Evolutionary conservation across 345 rosid species (phyloP).

Genomic region (Brassica cretica): DNA sequence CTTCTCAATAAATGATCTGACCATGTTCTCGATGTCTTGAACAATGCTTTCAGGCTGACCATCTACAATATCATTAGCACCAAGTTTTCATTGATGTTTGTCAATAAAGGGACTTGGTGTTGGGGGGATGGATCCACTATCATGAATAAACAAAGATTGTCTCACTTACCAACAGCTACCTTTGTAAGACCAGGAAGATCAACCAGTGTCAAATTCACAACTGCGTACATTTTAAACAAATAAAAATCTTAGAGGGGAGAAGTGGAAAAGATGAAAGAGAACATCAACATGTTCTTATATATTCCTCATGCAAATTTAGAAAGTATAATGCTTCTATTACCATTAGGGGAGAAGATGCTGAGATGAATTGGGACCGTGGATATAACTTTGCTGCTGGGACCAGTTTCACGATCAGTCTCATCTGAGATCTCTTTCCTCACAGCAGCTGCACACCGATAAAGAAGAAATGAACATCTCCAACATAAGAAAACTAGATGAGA

Average conservation of each 20-base stretch:
- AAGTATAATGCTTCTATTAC: slow-evolving; percentile 45
- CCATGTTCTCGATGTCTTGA: slow-evolving; percentile 90
- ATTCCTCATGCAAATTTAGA: not conserved
- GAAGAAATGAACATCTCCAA: slow-evolving; percentile 9
- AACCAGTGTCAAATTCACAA: slow-evolving; percentile 90
- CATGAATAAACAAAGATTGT: not conserved
- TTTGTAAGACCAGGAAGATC: slow-evolving; percentile 99
- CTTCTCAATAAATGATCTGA: slow-evolving; percentile 84
- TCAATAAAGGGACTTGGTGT: slow-evolving; percentile 9
- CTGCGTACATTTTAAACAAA: slow-evolving; percentile 44
- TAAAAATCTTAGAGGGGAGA: not conserved
- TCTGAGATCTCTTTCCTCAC: slow-evolving; percentile 87
- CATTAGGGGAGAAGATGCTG: slow-evolving; percentile 90
- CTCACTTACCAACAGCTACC: slow-evolving; percentile 80
- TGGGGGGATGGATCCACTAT: not conserved
- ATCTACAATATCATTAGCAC: slow-evolving; percentile 47
- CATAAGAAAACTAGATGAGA: slow-evolving; percentile 11
- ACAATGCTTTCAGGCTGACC: slow-evolving; percentile 93
- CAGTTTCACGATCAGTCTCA: slow-evolving; percentile 97
- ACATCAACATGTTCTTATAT: not conserved
- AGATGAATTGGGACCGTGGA: slow-evolving; percentile 94
- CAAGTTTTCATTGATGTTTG: slow-evolving; percentile 2
- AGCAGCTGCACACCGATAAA: slow-evolving; percentile 58
- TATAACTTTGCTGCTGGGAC: slow-evolving; percentile 71
- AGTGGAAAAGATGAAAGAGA: not conserved